A percentile compares a stretch with the other conserved stretches of the same genome.
Conservation (phyloP, 176 grass and related monocot genomes). For the Poa annua region DNA sequence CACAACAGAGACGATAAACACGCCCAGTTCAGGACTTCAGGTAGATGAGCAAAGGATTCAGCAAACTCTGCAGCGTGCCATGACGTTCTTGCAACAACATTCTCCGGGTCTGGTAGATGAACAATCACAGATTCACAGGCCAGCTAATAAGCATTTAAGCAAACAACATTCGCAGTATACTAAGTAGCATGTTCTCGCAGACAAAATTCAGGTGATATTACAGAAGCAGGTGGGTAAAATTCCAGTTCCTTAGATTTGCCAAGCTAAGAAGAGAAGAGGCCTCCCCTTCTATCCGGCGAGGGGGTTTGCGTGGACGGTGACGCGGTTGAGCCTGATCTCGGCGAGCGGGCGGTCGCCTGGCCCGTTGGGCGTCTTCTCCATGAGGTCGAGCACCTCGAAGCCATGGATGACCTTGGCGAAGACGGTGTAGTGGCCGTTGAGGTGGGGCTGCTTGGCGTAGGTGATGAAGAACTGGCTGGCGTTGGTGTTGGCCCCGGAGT, state of each 20-base stretch:
- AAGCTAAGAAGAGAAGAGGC: neutral
- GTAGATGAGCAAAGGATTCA: neutral
- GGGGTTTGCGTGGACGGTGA: conserved; percentile 93
- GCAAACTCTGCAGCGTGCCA: neutral
- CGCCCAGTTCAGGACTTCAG: neutral
- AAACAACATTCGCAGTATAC: neutral
- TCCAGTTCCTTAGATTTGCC: neutral
- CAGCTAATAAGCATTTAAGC: neutral
- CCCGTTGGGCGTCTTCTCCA: conserved; percentile 93
- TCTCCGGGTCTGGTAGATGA: neutral
- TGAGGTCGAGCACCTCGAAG: conserved; percentile 93
- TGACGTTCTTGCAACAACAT: neutral
- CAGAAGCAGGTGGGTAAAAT: conserved; percentile 10
- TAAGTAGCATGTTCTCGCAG: neutral
- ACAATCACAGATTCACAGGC: neutral
- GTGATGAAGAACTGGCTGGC: conserved; percentile 98
- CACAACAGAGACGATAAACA: neutral
- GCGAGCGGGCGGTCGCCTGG: conserved; percentile 87
- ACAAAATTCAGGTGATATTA: conserved; percentile 3
- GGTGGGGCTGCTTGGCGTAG: conserved; percentile 92
- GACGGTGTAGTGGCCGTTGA: conserved; percentile 95
- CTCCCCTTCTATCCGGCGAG: conserved; percentile 50
- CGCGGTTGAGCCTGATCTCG: conserved; percentile 89
- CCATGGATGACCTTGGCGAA: conserved; percentile 99
- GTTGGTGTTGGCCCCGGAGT: conserved; percentile 92